These are phyloP conservation scores for Erysimum cheiri DNA, from an alignment of 441 rosid species.

Conservation along the genomic window DNA sequence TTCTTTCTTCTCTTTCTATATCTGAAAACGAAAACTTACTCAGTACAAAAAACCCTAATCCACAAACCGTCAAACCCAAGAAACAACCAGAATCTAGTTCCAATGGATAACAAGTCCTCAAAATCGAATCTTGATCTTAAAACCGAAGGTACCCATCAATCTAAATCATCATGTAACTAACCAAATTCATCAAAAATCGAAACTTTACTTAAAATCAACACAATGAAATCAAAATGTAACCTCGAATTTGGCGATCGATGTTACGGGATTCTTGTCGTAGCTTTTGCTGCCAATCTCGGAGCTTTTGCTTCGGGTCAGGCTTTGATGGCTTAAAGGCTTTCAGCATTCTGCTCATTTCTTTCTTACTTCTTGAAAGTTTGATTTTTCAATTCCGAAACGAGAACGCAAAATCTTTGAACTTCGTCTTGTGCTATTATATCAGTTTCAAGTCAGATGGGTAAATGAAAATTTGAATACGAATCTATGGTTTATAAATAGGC, in stretches of 20 bases:
- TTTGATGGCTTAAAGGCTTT: background rate
- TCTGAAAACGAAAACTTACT: background rate
- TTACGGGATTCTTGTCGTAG: background rate
- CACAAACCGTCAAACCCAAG: background rate
- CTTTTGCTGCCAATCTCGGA: background rate
- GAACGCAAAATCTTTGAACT: background rate
- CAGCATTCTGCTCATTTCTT: background rate
- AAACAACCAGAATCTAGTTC: background rate
- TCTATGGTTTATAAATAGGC: background rate
- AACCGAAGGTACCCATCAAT: background rate
- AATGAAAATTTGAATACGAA: background rate
- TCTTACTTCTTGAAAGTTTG: background rate
- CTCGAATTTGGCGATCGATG: background rate
- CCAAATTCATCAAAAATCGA: background rate
- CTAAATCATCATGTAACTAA: background rate
- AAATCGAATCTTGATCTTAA: background rate
- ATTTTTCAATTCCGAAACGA: background rate
- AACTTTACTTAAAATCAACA: background rate
- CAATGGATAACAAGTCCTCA: background rate
- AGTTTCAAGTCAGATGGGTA: background rate
- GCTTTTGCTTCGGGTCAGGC: background rate
- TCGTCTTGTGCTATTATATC: background rate
- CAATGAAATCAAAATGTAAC: background rate
- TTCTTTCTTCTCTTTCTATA: constrained; percentile 60
- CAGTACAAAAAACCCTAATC: background rate